A percentile compares a stretch with the other conserved stretches of the same genome.
These are phyloP conservation scores for Papiliotrema fonsecae DNA, from an alignment of 1,284 basidiomycete species.

Conservation along the genomic window DNA sequence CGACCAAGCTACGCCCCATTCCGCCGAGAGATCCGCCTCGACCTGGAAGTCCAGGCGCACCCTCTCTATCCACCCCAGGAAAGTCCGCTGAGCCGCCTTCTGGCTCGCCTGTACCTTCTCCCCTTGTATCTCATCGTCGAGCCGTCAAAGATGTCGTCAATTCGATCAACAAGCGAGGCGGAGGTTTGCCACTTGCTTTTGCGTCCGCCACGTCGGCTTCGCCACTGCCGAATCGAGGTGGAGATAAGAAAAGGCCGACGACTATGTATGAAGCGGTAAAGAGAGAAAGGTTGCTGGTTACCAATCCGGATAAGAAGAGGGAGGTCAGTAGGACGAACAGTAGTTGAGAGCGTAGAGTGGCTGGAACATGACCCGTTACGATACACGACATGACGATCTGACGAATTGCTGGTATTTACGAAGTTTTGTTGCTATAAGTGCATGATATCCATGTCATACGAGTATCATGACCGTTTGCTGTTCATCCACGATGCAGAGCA, in stretches of 20 bases:
- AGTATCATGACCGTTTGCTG: too few relatives aligned
- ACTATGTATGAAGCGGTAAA: conserved; percentile 24
- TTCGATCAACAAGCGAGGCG: conserved; percentile 34
- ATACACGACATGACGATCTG: not conserved
- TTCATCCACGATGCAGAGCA: too few relatives aligned
- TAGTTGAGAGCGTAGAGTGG: not conserved
- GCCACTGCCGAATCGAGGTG: not conserved
- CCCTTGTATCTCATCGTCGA: conserved; percentile 21
- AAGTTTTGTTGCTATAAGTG: too few relatives aligned
- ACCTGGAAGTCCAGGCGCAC: not conserved
- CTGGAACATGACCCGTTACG: not conserved
- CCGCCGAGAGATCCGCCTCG: not conserved
- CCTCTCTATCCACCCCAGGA: not conserved
- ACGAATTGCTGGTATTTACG: too few relatives aligned
- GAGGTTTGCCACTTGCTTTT: conserved; percentile 10
- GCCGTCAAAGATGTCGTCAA: conserved; percentile 36
- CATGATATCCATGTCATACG: too few relatives aligned
- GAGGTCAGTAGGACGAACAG: conserved; percentile 2
- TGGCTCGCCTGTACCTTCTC: conserved; percentile 16
- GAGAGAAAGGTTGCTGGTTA: conserved; percentile 15
- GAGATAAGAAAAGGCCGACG: conserved; percentile 1
- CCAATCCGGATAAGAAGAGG: conserved; percentile 21
- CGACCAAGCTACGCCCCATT: not conserved
- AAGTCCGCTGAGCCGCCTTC: not conserved
- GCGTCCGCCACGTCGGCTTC: conserved; percentile 18